Evolutionary conservation across 139 green algal species (phyloP).

Genomic region (Raphidocelis subcapitata): DNA sequence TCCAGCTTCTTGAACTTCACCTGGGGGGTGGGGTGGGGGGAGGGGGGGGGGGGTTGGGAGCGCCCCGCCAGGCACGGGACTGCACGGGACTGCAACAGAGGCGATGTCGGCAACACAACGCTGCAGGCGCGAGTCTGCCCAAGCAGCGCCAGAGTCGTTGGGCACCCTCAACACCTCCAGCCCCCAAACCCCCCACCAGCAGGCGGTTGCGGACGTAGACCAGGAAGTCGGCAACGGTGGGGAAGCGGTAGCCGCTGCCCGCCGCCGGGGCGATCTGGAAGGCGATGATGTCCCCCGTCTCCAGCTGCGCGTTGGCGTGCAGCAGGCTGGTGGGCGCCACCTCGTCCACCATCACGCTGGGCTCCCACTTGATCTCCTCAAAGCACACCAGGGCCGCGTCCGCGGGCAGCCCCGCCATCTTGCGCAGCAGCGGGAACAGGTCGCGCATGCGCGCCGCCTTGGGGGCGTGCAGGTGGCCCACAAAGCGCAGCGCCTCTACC

Average conservation of each 20-base stretch:
- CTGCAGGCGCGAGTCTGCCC: too few relatives aligned
- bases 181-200: slow-evolving; percentile 16
- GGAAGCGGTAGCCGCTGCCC: slow-evolving; percentile 4
- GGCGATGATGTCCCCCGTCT: slow-evolving; percentile 90
- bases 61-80: too few relatives aligned
- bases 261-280: slow-evolving; percentile 58
- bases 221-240: slow-evolving; percentile 9
- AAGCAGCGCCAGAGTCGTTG: too few relatives aligned
- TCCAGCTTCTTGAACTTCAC: slow-evolving; percentile 70
- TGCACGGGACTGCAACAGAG: neutral
- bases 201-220: slow-evolving; percentile 16
- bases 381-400: slow-evolving; percentile 36
- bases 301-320: slow-evolving; percentile 48
- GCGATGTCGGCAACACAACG: neutral
- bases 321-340: slow-evolving; percentile 20
- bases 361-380: slow-evolving; percentile 95
- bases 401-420: slow-evolving; percentile 29
- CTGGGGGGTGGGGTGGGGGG: slow-evolving; percentile 11
- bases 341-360: slow-evolving; percentile 72
- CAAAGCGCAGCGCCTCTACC: slow-evolving; percentile 27
- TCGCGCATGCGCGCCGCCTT: slow-evolving; percentile 12
- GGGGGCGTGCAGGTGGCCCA: slow-evolving; percentile 34
- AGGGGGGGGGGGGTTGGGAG: too few relatives aligned
- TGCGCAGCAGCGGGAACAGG: slow-evolving; percentile 44
- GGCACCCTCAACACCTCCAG: too few relatives aligned